Evolutionary conservation across 139 green algal genomes (phyloP).

Genomic region (Penium margaritaceum): DNA sequence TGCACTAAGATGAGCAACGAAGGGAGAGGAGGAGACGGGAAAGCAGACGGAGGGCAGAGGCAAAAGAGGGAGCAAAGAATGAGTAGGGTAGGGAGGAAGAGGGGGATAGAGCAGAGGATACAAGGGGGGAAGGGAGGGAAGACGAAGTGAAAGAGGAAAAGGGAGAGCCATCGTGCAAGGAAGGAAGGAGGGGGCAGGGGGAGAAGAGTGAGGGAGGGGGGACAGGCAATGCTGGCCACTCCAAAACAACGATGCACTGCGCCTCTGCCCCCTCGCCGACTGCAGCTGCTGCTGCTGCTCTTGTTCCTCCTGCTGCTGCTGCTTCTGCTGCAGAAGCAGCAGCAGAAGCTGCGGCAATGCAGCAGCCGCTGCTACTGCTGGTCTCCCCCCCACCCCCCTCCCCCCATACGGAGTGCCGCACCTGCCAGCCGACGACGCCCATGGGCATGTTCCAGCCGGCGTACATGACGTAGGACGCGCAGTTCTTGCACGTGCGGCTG

Average conservation of each 20-base stretch:
- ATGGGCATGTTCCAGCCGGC: slow-evolving; percentile 1
- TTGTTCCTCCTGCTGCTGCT: too few relatives aligned
- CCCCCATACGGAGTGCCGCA: too few relatives aligned
- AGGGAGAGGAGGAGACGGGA: neutral
- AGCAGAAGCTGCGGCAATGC: neutral
- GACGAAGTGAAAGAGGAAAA: neutral
- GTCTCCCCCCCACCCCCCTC: too few relatives aligned
- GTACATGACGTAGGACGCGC: slow-evolving; percentile 3
- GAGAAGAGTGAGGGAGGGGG: neutral
- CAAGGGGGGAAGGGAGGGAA: too few relatives aligned
- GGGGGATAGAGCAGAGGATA: too few relatives aligned
- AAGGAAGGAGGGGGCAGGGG: neutral
- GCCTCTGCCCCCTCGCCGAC: too few relatives aligned
- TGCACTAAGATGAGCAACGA: too few relatives aligned
- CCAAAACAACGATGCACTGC: neutral
- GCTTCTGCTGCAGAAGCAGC: neutral
- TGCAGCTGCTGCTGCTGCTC: too few relatives aligned
- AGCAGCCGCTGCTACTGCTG: neutral
- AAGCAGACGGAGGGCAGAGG: neutral
- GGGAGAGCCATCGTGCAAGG: neutral
- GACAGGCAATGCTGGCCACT: neutral
- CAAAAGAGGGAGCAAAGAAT: neutral
- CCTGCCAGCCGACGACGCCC: neutral
- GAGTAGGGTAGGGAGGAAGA: neutral
- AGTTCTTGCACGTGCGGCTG: slow-evolving; percentile 13